These are phyloP conservation scores for Cladophialophora exuberans DNA, from an alignment of 2,329 filamentous ascomycete genomes.

Conservation along the genomic window DNA sequence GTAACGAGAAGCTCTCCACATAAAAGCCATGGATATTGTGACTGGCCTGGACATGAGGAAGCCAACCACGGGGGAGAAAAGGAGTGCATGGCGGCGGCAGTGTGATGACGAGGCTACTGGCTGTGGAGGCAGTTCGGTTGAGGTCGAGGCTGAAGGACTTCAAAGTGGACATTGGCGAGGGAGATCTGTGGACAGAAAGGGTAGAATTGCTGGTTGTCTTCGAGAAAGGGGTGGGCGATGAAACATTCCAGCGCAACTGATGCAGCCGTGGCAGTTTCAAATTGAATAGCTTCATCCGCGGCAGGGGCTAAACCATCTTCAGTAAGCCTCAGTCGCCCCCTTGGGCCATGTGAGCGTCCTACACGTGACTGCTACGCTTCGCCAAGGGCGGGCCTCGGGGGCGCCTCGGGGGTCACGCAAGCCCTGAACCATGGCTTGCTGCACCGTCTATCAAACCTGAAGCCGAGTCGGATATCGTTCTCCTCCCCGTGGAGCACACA, in stretches of 20 bases:
- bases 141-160: constrained; percentile 15
- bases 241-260: constrained; percentile 27
- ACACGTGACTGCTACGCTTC: no score
- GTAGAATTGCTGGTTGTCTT: constrained; percentile 7
- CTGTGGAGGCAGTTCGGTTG: constrained; percentile 18
- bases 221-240: constrained; percentile 17
- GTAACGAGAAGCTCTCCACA: constrained; percentile 21
- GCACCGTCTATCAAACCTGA: neutral
- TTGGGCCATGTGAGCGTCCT: no score
- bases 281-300: no score
- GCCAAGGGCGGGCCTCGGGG: no score
- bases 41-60: constrained; percentile 11
- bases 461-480: neutral
- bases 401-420: no score
- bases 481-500: neutral
- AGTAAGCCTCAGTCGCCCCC: no score
- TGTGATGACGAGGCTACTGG: constrained; percentile 21
- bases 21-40: constrained; percentile 9
- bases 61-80: constrained; percentile 14
- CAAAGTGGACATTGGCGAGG: constrained; percentile 8
- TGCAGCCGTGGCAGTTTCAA: constrained; percentile 20
- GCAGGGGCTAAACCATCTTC: no score
- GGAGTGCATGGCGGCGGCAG: constrained; percentile 18
- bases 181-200: constrained; percentile 14
- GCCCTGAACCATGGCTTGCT: no score